Evolutionary conservation across 2,329 filamentous ascomycete genomes (phyloP).

Genomic region (Karstenula rhodostoma): DNA sequence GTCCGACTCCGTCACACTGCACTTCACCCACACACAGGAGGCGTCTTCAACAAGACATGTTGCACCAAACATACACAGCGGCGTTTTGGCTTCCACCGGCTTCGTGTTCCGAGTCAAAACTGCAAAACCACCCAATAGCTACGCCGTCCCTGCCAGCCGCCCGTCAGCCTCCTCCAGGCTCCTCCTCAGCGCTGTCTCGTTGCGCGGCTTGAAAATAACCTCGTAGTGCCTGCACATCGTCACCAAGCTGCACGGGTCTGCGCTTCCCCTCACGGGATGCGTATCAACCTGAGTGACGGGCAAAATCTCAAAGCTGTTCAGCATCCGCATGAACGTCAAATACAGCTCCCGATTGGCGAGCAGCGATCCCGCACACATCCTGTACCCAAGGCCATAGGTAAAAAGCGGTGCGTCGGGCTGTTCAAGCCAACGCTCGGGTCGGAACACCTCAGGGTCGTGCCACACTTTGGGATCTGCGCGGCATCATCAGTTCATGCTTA

Average conservation of each 20-base stretch:
- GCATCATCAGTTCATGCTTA: slow-evolving; percentile 12
- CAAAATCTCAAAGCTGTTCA: slow-evolving; percentile 68
- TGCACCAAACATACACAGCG: no score
- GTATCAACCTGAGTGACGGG: slow-evolving; percentile 63
- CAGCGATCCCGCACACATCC: slow-evolving; percentile 71
- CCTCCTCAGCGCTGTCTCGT: slow-evolving; percentile 55
- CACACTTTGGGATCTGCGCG: slow-evolving; percentile 62
- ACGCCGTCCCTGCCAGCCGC: slow-evolving; percentile 25
- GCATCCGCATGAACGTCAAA: slow-evolving; percentile 67
- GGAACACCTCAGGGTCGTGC: slow-evolving; percentile 66
- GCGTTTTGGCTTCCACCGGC: not conserved
- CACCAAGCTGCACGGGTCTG: slow-evolving; percentile 69
- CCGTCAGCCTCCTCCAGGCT: slow-evolving; percentile 48
- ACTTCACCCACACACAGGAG: not conserved
- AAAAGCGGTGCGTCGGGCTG: slow-evolving; percentile 70
- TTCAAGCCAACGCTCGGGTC: slow-evolving; percentile 69
- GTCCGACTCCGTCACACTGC: no score
- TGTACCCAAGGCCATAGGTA: slow-evolving; percentile 71
- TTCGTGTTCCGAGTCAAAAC: not conserved
- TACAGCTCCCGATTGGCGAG: slow-evolving; percentile 72
- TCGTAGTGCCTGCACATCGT: slow-evolving; percentile 67
- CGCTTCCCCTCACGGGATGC: slow-evolving; percentile 66
- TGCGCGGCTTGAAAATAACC: slow-evolving; percentile 65
- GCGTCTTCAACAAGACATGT: not conserved
- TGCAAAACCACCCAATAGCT: not conserved